These are phyloP conservation scores for Neopestalotiopsis clavispora DNA, from an alignment of 2,329 filamentous ascomycete genomes.

Conservation along the genomic window DNA sequence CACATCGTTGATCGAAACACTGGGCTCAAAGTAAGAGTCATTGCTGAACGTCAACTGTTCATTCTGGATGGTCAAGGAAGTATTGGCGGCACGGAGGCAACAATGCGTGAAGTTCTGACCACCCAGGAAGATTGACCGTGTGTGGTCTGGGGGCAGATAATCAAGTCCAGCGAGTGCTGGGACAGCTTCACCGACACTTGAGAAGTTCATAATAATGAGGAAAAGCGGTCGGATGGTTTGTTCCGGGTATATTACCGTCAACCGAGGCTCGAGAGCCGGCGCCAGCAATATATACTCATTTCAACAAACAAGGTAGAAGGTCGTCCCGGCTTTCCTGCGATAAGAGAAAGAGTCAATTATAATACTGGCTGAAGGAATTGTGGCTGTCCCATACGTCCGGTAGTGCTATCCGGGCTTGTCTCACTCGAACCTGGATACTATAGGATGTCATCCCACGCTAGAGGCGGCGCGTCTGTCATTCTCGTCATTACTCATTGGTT, in stretches of 20 bases:
- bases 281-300: background rate
- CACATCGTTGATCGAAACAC: conserved; percentile 25
- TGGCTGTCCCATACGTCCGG: background rate
- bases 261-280: background rate
- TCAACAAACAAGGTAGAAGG: background rate
- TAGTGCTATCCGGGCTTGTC: background rate
- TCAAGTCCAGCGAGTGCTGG: conserved; percentile 31
- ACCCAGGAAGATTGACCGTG: conserved; percentile 24
- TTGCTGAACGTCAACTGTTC: conserved; percentile 30
- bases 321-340: background rate
- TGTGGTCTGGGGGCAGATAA: conserved; percentile 19
- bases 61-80: conserved; percentile 25
- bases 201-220: background rate
- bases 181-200: conserved; percentile 22
- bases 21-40: conserved; percentile 29
- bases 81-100: conserved; percentile 33
- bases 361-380: background rate
- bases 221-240: background rate
- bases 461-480: background rate
- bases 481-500: background rate
- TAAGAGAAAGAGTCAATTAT: background rate
- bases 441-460: background rate
- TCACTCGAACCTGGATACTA: background rate
- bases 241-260: background rate
- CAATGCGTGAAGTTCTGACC: conserved; percentile 37